phyloP scores from a whole-genome alignment of 2,329 filamentous ascomycete genomes.

The Graphilbum ipis-grandicollis region DNA sequence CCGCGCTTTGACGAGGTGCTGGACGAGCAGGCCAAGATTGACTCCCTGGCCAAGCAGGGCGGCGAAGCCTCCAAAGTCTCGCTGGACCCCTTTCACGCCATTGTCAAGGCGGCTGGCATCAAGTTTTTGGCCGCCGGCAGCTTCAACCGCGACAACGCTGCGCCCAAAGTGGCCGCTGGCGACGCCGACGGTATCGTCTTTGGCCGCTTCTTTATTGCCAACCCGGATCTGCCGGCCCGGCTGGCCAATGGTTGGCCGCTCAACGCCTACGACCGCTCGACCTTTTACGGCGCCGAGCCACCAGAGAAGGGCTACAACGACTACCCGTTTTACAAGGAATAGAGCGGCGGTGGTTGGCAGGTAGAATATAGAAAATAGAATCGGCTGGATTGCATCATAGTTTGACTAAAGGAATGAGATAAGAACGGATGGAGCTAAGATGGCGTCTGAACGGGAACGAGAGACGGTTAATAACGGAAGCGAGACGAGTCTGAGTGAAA shows the following conservation, averaged over 20 bases:
- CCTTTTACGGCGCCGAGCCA: conserved; percentile 20
- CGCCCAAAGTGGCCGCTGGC: conserved; percentile 11
- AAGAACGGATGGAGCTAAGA: too few species aligned
- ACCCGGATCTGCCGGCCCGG: conserved; percentile 25
- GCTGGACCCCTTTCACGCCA: conserved; percentile 5
- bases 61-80: neutral
- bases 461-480: too few species aligned
- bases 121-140: conserved; percentile 15
- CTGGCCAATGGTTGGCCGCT: conserved; percentile 19
- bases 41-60: conserved; percentile 30
- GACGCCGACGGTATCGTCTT: conserved; percentile 17
- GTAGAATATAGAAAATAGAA: neutral
- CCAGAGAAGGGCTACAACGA: conserved; percentile 21
- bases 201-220: conserved; percentile 25
- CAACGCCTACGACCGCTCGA: conserved; percentile 18
- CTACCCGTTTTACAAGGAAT: conserved; percentile 13
- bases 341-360: neutral
- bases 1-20: conserved; percentile 9
- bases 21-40: conserved; percentile 20
- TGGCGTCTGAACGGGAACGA: too few species aligned
- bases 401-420: too few species aligned
- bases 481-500: too few species aligned
- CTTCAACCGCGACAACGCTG: conserved; percentile 11
- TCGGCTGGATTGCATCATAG: too few species aligned
- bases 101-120: conserved; percentile 30